Percentiles rank a stretch among this genome's conserved stretches.
Evolutionary conservation across 2,329 filamentous ascomycete genomes (phyloP).

Genomic region (Septoria linicola): DNA sequence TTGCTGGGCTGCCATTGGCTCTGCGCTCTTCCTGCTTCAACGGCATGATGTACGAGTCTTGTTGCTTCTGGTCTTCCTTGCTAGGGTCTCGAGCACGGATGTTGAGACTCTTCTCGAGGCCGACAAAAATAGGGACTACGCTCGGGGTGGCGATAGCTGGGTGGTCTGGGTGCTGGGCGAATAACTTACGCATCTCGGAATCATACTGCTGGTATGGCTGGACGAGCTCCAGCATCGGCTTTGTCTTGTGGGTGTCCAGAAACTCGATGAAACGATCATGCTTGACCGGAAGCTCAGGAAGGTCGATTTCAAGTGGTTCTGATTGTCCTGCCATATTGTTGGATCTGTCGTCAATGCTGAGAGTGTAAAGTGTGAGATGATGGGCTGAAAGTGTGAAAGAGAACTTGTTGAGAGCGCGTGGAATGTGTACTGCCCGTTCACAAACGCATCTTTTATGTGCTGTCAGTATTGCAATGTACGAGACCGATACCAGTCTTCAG

Average conservation of each 20-base stretch:
- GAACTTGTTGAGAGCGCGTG: not conserved
- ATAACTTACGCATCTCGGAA: constrained; percentile 63
- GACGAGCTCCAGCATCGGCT: constrained; percentile 58
- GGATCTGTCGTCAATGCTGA: not conserved
- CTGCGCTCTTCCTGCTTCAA: constrained; percentile 63
- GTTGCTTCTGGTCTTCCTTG: constrained; percentile 59
- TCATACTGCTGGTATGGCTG: constrained; percentile 68
- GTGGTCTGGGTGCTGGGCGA: constrained; percentile 66
- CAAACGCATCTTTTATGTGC: constrained; percentile 2
- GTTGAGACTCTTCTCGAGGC: constrained; percentile 55
- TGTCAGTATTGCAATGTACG: not conserved
- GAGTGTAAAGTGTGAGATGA: not conserved
- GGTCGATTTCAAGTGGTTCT: constrained; percentile 18
- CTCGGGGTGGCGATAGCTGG: constrained; percentile 60
- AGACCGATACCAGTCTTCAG: no score
- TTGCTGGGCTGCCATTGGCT: constrained; percentile 61
- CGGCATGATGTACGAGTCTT: constrained; percentile 67
- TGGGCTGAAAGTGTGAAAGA: not conserved
- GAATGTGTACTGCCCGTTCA: not conserved
- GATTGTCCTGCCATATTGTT: constrained; percentile 17
- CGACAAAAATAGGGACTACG: constrained; percentile 64
- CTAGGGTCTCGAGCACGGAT: constrained; percentile 62
- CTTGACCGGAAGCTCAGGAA: constrained; percentile 42
- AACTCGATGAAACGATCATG: constrained; percentile 51
- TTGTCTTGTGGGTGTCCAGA: constrained; percentile 55